Evolutionary conservation across 306 rosid species (phyloP), one percentile per base, ranked within the genome.

Genomic region (Fragaria nilgerrensis): DNA sequence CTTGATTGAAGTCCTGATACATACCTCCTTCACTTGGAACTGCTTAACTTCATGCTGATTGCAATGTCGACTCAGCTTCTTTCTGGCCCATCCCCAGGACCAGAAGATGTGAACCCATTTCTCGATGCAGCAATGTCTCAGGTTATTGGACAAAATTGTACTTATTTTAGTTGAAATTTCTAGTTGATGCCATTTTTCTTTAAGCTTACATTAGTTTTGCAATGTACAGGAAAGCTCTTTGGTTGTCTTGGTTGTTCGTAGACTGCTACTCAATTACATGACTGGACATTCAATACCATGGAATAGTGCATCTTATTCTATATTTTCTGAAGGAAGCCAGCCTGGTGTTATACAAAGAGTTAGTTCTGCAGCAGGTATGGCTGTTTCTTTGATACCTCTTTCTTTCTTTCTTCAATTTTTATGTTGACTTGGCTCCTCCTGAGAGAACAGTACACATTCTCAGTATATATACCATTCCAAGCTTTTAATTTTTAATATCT

Each of bases 31-130:
- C 97, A 96, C 72, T 80, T 87, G 84, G 99, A 96, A 87, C 90
- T 96, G 89, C 97, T 91, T 73, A 92, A 93, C 88, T 96, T 96
- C 86, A 65, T 96, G 96, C 85, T 91, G 72, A 84, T 92, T 87
- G 89, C 90, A 77, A 92, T 92, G 98, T 92, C 99, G 36, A 92
- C 97, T 83, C 99, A 96, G 80, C 99, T 96, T 87, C 97, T 91
- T 52, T 92, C 94, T 80, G 97, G 99, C 79, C 89, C 98, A 73
- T 96, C 98, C 83, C 98, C 98, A 43, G 90, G 90, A 79, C 91
- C 90, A 15, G 83, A 80, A 82, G 96, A 92, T 77, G 86, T 88
- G 81, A 92, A 92, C 80, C 98, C 99, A 62, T 92, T 96, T 79
- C 88, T 93, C 19, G 99, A 96, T 79, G 98, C 96, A 37, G 94